Base-by-base conservation (phyloP, 2,329 filamentous ascomycete species). In the Pseudocercospora vitis region DNA sequence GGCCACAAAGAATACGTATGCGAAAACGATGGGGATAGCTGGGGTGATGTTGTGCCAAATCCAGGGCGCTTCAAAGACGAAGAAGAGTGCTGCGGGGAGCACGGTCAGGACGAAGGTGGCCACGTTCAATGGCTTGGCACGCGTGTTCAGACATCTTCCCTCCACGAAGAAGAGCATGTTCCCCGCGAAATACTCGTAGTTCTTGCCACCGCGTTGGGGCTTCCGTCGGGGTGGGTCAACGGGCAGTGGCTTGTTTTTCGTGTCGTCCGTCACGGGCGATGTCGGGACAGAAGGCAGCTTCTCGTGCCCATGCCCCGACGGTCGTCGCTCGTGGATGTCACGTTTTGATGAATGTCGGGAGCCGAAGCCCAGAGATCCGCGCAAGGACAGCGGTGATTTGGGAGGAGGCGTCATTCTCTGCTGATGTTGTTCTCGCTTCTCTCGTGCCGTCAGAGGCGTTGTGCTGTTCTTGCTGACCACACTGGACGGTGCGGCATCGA, bases 101-200 rank as follows among this genome's bases (percentile, higher is more conserved):
- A 94, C 71, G n/a, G 95, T 82, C 24, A 96, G 76, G 46, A 90
- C 72, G 1, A 87, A 91, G 1, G 94, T 99, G 9, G 85, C 86
- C 63, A 96, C 81, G 64, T 96, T 97, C 68, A 99, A 85, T 1
- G 94, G 94, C 59, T 86, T 83, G 63, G 95, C 88, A 63, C 84
- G 83, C 29, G 94, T 87, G 71, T 97, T 66, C 68, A 96, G 89
- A 56, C 94, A 78, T 55, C 94, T 82, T 6, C 94, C 94, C 28
- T 89, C 87, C 55, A 89, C 79, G 70, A 85, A 96, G 68, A 99
- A 99, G 19, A 91, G 78, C 0, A 90, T 96, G 68, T 97, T 99
- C 40, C 94, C 94, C 39, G 89, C 83, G 66, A 96, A 97, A 70
- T 96, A 96, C 69, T 97, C 84, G 72, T 92, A 88, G 64, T 96